Conservation (phyloP, 257 asterid species). For the Fraxinus americana region DNA sequence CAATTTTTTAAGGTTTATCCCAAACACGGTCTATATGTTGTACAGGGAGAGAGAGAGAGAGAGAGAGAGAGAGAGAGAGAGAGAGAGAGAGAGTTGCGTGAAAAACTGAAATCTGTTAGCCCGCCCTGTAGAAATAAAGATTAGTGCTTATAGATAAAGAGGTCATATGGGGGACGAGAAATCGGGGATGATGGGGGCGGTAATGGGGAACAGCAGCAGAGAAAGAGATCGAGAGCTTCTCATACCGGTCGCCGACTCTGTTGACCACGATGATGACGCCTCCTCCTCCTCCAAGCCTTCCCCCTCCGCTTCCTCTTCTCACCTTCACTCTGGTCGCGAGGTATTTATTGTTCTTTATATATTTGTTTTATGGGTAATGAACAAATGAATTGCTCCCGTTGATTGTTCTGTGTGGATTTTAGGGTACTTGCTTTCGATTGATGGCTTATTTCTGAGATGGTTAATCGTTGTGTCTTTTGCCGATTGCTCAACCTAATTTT, state of each 20-base stretch:
- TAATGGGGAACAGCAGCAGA: slow-evolving; percentile 52
- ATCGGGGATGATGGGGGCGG: slow-evolving; percentile 37
- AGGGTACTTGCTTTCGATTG: not conserved
- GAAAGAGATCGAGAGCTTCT: slow-evolving; percentile 94
- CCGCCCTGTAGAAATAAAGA: not conserved
- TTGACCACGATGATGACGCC: slow-evolving; percentile 44
- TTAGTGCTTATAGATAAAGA: not conserved
- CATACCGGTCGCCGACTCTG: slow-evolving; percentile 72
- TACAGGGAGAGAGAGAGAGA: not conserved
- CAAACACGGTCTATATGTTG: not conserved
- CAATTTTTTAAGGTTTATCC: not conserved
- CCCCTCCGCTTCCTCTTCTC: slow-evolving; percentile 60
- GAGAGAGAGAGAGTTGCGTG: not conserved
- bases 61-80: too few species aligned
- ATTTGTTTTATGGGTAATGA: not conserved
- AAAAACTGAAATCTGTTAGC: not conserved
- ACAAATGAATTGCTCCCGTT: not conserved
- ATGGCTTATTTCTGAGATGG: not conserved
- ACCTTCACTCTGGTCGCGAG: slow-evolving; percentile 82
- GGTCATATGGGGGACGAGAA: slow-evolving; percentile 73
- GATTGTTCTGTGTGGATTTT: not conserved
- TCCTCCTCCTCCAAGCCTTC: slow-evolving; percentile 47
- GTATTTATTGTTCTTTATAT: slow-evolving; percentile 29
- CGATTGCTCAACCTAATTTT: not conserved
- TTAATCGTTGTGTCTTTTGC: not conserved